Conservation (phyloP, 305 asterid species). For the Fraxinus sp. region DNA sequence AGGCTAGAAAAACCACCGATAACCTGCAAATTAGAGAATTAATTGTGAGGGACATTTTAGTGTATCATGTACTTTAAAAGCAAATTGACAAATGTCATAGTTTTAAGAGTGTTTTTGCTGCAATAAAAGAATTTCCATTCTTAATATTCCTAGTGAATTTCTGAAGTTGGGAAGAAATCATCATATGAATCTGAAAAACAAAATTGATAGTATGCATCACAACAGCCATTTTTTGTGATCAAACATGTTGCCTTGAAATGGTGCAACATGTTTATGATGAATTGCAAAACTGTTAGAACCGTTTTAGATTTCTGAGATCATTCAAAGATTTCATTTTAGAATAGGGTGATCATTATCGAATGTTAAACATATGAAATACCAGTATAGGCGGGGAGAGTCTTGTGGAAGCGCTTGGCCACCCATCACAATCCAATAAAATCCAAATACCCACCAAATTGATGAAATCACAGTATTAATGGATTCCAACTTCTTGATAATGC, state of each 20-base stretch:
- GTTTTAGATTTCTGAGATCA: not conserved
- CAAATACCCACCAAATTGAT: slow-evolving; percentile 85
- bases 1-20: slow-evolving; percentile 70
- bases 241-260: not conserved
- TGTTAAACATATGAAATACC: slow-evolving; percentile 44
- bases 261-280: not conserved
- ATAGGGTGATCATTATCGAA: not conserved
- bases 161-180: not conserved
- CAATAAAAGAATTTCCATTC: not conserved
- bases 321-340: not conserved
- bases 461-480: slow-evolving; percentile 63
- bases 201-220: not conserved
- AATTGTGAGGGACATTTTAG: not conserved
- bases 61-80: not conserved
- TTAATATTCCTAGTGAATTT: not conserved
- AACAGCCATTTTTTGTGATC: not conserved
- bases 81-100: not conserved
- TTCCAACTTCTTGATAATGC: slow-evolving; percentile 67
- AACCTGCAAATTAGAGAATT: slow-evolving; percentile 54
- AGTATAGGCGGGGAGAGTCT: slow-evolving; percentile 83
- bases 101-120: not conserved
- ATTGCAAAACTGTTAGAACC: not conserved
- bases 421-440: slow-evolving; percentile 71
- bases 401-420: slow-evolving; percentile 79
- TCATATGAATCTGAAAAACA: not conserved